Evolutionary conservation across 2,329 filamentous ascomycete genomes (phyloP), one percentile per base, ranked within the genome.

Genomic region (Cladosporium sp.): DNA sequence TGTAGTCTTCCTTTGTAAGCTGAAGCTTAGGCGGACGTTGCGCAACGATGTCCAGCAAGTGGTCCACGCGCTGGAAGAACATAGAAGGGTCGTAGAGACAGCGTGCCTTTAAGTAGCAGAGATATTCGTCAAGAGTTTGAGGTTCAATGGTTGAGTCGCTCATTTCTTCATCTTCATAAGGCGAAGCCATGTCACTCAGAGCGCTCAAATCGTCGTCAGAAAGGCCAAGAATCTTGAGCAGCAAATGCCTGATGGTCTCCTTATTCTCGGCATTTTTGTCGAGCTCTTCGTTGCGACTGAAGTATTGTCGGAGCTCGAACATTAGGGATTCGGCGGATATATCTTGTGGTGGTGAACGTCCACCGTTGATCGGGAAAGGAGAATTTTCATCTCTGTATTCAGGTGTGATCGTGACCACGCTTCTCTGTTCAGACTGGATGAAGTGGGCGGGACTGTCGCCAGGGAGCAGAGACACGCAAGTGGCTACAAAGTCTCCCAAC

Each of bases 391-490:
- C 37, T 11, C 31, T 16, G 9, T 31, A 50, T 7, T 50, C n/a
- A 7, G 32, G 9, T 6, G 48, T 50, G 18, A 50, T 42, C 18
- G 48, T 40, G 9, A 50, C 18, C 11, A 43, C 18, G 18, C 48
- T 43, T 7, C 38, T 32, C 19, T 50, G 48, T 40, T 35, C 40
- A 3, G 73, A 70, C 7, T 70, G 64, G 6, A 76, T 76, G 1
- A 72, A 72, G 60, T 83, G 83, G 55, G 83, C 77, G 11, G 82
- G 68, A 68, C 78, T 76, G 60, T 82, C 76, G 3, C 73, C 77
- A 0, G 80, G 80, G 61, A 84, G 78, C 28, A 79, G 59, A 2
- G 75, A 78, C 43, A 76, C 69, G 52, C 74, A 77, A 3, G 71
- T 70, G 4, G 77, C 79, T 11, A 75, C 63, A 19, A 74, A 72